Evolutionary conservation across 805 yeast genomes (phyloP).

Genomic region (Starmerella sirachaensis): DNA sequence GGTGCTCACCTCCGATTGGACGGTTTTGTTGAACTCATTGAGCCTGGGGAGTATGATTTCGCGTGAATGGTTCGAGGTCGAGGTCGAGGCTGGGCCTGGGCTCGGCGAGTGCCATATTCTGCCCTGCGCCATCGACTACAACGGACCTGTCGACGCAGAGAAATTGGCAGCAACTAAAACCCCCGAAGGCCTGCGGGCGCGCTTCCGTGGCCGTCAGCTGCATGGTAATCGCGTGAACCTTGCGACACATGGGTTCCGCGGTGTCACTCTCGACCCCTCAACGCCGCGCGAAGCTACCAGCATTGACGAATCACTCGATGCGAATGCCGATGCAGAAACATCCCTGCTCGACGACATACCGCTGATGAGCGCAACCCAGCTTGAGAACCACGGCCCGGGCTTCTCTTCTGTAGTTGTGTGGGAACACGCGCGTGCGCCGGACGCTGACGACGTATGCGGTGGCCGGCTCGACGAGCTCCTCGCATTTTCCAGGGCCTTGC

Average conservation of each 20-base stretch:
- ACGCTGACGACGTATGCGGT: constrained; percentile 16
- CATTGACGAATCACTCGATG: constrained; percentile 12
- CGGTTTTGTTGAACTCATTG: too few relatives aligned
- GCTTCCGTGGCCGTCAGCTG: constrained; percentile 20
- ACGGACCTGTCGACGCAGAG: constrained; percentile 15
- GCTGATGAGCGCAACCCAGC: background rate
- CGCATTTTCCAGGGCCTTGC: constrained; percentile 4
- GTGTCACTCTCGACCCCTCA: constrained; percentile 13
- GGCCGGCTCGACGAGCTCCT: constrained; percentile 16
- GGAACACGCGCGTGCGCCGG: constrained; percentile 18
- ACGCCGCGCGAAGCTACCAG: constrained; percentile 14
- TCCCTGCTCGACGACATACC: background rate
- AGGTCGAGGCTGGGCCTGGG: background rate
- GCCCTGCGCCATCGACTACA: constrained; percentile 17
- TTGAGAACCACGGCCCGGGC: background rate
- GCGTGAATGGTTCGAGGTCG: constrained; percentile 1
- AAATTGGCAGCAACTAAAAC: constrained; percentile 8
- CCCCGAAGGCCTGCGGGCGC: constrained; percentile 4
- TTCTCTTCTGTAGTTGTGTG: constrained; percentile 16
- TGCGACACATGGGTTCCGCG: constrained; percentile 12
- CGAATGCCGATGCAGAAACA: background rate
- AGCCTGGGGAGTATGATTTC: too few relatives aligned
- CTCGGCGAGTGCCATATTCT: constrained; percentile 15
- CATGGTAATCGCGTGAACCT: constrained; percentile 18
- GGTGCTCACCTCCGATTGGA: too few relatives aligned